Evolutionary conservation across 2,329 filamentous ascomycete genomes (phyloP).

Genomic region (Pseudopithomyces maydicus): DNA sequence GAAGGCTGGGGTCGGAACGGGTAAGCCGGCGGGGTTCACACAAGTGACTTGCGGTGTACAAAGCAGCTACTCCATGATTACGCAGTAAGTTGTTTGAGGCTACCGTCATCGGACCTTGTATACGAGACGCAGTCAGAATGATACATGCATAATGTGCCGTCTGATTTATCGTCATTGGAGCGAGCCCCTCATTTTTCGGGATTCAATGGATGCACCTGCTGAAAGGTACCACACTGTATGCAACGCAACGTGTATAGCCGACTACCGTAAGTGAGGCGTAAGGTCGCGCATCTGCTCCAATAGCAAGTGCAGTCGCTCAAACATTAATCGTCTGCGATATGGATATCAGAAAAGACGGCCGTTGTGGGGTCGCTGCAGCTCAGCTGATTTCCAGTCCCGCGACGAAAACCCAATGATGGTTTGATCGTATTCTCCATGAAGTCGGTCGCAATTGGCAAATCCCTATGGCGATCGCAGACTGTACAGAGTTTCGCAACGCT

Average conservation of each 20-base stretch:
- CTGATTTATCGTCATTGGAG: conserved; percentile 7
- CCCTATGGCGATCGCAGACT: conserved; percentile 25
- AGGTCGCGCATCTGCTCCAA: conserved; percentile 12
- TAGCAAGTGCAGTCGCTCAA: conserved; percentile 14
- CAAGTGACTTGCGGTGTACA: conserved; percentile 25
- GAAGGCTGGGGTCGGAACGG: conserved; percentile 4
- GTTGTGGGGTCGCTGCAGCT: background rate
- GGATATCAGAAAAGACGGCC: background rate
- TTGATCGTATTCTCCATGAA: background rate
- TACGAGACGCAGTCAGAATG: conserved; percentile 30
- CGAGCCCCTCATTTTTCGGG: conserved; percentile 22
- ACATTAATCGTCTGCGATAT: conserved; percentile 8
- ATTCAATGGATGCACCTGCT: conserved; percentile 24
- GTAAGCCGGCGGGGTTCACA: conserved; percentile 1
- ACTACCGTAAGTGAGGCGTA: conserved; percentile 11
- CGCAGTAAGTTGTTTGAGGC: conserved; percentile 13
- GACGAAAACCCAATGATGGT: background rate
- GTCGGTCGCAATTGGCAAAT: conserved; percentile 11
- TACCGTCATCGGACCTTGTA: conserved; percentile 38
- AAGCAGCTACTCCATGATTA: conserved; percentile 15
- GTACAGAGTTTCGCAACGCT: conserved; percentile 16
- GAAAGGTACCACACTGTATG: conserved; percentile 27
- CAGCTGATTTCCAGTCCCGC: conserved; percentile 3
- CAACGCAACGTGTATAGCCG: conserved; percentile 32
- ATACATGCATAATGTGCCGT: conserved; percentile 10